These are phyloP conservation scores for Phialophora verrucosa DNA, from an alignment of 2,329 filamentous ascomycete genomes.

Conservation along the genomic window DNA sequence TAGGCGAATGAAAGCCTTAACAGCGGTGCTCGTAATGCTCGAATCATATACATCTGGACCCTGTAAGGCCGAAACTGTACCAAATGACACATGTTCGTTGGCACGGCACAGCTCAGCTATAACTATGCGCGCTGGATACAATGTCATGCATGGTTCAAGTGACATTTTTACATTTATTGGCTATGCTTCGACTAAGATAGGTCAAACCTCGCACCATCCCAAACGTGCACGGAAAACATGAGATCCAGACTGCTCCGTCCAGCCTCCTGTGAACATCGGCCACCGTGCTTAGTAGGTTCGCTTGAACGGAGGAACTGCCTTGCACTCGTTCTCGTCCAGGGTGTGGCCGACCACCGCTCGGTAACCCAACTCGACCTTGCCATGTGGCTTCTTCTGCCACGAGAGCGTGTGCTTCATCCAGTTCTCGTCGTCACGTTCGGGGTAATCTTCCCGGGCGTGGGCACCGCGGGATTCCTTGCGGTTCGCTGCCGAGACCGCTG, in stretches of 20 bases:
- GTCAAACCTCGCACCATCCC: not conserved
- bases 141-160: not conserved
- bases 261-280: conserved; percentile 3
- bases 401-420: conserved; percentile 99
- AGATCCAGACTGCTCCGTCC: not conserved
- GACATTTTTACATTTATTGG: conserved; percentile 18
- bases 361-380: conserved; percentile 84
- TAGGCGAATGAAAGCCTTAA: conserved; percentile 53
- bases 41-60: not conserved
- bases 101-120: not conserved
- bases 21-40: not conserved
- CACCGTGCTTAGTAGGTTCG: conserved; percentile 53
- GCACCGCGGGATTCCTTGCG: conserved; percentile 97
- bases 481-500: conserved; percentile 85
- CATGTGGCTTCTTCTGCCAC: conserved; percentile 92
- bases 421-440: conserved; percentile 90
- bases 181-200: conserved; percentile 7
- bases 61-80: not conserved
- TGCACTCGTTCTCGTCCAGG: conserved; percentile 94
- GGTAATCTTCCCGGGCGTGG: conserved; percentile 95
- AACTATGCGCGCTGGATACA: not conserved
- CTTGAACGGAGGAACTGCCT: conserved; percentile 95
- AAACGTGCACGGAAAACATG: not conserved
- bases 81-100: not conserved
- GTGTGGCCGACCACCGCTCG: conserved; percentile 80